A percentile compares a stretch with the other conserved stretches of the same genome.
Conservation (phyloP, 306 rosid genomes). For the Potentilla sterilis region DNA sequence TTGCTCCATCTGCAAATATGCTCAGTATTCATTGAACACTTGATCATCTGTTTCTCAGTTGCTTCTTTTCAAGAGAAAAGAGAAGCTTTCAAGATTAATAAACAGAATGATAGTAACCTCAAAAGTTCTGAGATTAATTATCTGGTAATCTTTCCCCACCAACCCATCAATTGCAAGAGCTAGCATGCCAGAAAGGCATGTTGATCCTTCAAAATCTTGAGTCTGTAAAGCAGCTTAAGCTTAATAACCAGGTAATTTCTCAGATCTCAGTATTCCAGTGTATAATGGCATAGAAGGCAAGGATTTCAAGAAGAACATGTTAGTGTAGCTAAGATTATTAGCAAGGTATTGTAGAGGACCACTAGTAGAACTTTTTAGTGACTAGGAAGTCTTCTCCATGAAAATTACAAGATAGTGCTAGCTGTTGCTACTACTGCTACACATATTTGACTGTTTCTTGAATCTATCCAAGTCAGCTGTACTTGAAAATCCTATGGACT, state of each 20-base stretch:
- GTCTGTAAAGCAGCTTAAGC: conserved; percentile 15
- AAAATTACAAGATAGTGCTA: conserved; percentile 5
- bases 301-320: background rate
- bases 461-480: conserved; percentile 4
- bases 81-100: background rate
- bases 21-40: conserved; percentile 28
- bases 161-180: conserved; percentile 4
- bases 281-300: background rate
- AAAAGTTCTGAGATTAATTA: background rate
- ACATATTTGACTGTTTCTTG: background rate
- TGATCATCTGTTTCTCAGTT: conserved; percentile 9
- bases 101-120: background rate
- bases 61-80: background rate
- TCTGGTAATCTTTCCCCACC: conserved; percentile 18
- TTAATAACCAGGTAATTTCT: conserved; percentile 6
- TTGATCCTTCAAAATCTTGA: background rate
- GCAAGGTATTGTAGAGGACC: conserved; percentile 16
- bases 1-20: background rate
- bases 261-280: background rate
- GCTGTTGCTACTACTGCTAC: conserved; percentile 9
- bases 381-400: conserved; percentile 26
- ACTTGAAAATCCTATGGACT: background rate
- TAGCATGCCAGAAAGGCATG: conserved; percentile 10
- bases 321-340: conserved; percentile 1
- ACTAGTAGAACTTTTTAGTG: conserved; percentile 11